Evolutionary conservation across 495 filamentous ascomycete genomes (phyloP).

Genomic region (Penicillium bovifimosum): DNA sequence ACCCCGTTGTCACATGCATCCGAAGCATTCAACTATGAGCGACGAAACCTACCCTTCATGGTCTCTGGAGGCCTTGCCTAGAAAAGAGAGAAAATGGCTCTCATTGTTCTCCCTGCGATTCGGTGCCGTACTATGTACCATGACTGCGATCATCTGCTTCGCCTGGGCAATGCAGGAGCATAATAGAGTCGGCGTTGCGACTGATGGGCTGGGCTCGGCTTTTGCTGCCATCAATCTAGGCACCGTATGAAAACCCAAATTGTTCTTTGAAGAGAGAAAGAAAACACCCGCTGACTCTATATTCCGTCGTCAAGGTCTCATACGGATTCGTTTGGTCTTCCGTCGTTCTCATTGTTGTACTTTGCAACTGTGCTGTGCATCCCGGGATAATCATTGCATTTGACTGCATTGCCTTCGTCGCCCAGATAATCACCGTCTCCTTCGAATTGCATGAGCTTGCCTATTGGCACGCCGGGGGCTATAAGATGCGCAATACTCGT

Average conservation of each 20-base stretch:
- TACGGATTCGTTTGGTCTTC: constrained; percentile 14
- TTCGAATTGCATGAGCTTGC: constrained; percentile 14
- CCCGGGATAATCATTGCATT: constrained; percentile 12
- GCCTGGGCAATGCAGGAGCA: constrained; percentile 14
- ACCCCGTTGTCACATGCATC: background rate
- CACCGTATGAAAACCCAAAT: background rate
- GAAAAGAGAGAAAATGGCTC: constrained; percentile 15
- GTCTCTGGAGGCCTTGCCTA: constrained; percentile 13
- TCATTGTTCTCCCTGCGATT: constrained; percentile 14
- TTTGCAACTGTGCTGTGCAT: constrained; percentile 10
- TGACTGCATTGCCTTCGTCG: constrained; percentile 12
- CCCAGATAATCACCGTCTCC: constrained; percentile 9
- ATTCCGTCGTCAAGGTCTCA: constrained; percentile 1
- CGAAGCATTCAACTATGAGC: constrained; percentile 1
- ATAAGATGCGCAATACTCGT: background rate
- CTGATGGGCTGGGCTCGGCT: constrained; percentile 10
- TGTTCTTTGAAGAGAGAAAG: no score
- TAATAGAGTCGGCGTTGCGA: constrained; percentile 4
- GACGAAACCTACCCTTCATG: constrained; percentile 1
- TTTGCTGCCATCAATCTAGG: constrained; percentile 12
- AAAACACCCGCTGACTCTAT: background rate
- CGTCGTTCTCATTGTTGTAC: constrained; percentile 9
- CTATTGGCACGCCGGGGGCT: constrained; percentile 9
- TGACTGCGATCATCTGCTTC: constrained; percentile 13
- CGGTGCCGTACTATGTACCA: constrained; percentile 3